Evolutionary conservation across 2,329 filamentous ascomycete species (phyloP).

Genomic region (Aspergillus sp.): DNA sequence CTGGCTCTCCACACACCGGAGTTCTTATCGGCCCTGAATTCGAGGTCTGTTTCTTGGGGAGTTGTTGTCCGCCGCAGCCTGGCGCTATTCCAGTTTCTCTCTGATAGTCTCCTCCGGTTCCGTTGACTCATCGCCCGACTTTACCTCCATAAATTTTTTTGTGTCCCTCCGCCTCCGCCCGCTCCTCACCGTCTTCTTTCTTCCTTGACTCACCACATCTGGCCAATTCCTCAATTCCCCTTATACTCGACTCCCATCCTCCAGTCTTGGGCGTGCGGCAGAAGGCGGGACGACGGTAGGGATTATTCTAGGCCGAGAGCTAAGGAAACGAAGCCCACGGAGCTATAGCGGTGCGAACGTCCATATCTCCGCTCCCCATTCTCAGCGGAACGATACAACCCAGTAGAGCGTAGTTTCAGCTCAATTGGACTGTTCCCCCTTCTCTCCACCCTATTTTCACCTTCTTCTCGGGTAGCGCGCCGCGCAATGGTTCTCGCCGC

Average conservation of each 20-base stretch:
- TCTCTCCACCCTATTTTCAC: conserved; percentile 5
- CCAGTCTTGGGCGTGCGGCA: conserved; percentile 20
- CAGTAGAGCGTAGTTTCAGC: conserved; percentile 10
- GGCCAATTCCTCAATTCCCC: conserved; percentile 12
- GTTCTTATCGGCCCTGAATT: conserved; percentile 26
- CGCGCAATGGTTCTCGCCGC: conserved; percentile 47
- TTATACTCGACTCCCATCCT: conserved; percentile 16
- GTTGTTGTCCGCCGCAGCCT: conserved; percentile 1
- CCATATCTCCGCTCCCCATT: conserved; percentile 7
- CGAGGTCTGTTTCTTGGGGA: conserved; percentile 9
- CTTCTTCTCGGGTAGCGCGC: conserved; percentile 26
- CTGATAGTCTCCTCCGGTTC: conserved; percentile 9
- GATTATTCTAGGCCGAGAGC: conserved; percentile 11
- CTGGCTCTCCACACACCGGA: conserved; percentile 29
- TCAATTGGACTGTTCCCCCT: conserved; percentile 18
- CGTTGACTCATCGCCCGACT: conserved; percentile 29
- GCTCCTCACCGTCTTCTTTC: conserved; percentile 12
- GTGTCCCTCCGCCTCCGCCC: conserved; percentile 11
- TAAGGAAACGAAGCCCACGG: conserved; percentile 9
- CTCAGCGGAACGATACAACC: conserved; percentile 8
- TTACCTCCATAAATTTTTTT: conserved; percentile 14
- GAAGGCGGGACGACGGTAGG: conserved; percentile 24
- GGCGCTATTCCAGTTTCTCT: conserved; percentile 17
- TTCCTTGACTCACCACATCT: conserved; percentile 14
- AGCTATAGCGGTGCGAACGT: conserved; percentile 11